A percentile compares a stretch with the other conserved stretches of the same genome.
Evolutionary conservation across 331 rosid genomes (phyloP).

Genomic region (Telfairia occidentalis): DNA sequence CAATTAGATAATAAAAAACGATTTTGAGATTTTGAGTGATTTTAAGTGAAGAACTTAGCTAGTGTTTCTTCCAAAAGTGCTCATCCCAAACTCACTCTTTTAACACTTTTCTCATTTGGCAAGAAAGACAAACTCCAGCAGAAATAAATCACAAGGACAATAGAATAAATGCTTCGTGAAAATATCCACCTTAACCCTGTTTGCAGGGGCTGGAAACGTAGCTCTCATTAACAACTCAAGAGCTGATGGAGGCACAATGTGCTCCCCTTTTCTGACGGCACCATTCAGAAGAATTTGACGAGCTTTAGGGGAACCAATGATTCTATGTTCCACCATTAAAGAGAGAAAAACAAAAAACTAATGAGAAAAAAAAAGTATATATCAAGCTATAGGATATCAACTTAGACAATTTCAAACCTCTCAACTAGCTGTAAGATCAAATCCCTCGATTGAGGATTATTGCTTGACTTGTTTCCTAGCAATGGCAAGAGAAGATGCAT

Average conservation of each 20-base stretch:
- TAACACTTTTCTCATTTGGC: too few relatives aligned
- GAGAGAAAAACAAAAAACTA: too few relatives aligned
- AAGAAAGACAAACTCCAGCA: too few relatives aligned
- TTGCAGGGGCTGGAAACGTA: constrained; percentile 56
- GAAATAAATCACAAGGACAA: too few relatives aligned
- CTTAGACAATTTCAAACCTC: constrained; percentile 28
- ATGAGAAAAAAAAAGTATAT: too few relatives aligned
- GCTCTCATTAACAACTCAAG: constrained; percentile 53
- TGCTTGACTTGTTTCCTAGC: constrained; percentile 39
- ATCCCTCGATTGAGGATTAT: constrained; percentile 75
- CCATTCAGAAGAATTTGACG: constrained; percentile 56
- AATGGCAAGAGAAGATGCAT: constrained; percentile 53
- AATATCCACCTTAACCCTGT: constrained; percentile 52
- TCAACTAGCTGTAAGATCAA: constrained; percentile 71
- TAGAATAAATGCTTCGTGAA: not conserved
- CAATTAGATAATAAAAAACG: not conserved
- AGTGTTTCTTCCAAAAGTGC: too few relatives aligned
- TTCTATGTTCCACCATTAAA: constrained; percentile 34
- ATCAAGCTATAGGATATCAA: not conserved
- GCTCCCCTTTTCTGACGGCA: constrained; percentile 81
- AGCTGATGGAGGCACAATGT: constrained; percentile 58
- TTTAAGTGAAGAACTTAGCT: too few relatives aligned
- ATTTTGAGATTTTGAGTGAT: too few relatives aligned
- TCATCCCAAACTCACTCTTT: too few relatives aligned
- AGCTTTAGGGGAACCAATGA: constrained; percentile 70